Evolutionary conservation across 2,329 filamentous ascomycete species (phyloP).

Genomic region (Paraphaeosphaeria sporulosa): DNA sequence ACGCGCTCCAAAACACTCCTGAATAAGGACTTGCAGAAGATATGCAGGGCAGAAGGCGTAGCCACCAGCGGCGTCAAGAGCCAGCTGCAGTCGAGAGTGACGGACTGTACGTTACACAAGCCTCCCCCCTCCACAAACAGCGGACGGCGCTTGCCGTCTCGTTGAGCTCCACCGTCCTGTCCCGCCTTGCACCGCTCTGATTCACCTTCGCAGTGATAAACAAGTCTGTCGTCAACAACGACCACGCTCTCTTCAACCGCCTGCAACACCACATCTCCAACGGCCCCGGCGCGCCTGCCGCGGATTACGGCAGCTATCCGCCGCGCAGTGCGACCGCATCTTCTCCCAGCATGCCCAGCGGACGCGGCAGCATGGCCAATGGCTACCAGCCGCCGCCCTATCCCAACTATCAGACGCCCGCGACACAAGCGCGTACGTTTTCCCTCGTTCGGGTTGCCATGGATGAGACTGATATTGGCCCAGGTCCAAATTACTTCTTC

Average conservation of each 20-base stretch:
- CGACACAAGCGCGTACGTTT: conserved; percentile 27
- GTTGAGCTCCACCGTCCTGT: not conserved
- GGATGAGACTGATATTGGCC: not conserved
- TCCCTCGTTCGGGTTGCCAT: not conserved
- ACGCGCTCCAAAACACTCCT: conserved; percentile 63
- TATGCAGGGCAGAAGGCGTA: conserved; percentile 74
- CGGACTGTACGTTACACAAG: conserved; percentile 68
- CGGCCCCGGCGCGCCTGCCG: conserved; percentile 45
- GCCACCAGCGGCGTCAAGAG: conserved; percentile 85
- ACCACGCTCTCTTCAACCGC: conserved; percentile 47
- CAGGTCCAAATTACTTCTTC: conserved; percentile 58
- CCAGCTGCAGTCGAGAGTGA: conserved; percentile 79
- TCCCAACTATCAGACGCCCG: conserved; percentile 24
- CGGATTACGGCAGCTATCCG: conserved; percentile 27
- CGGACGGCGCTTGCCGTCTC: conserved; percentile 1
- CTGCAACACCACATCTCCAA: conserved; percentile 52
- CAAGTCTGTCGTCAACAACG: conserved; percentile 40
- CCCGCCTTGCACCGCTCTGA: conserved; percentile 4
- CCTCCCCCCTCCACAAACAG: conserved; percentile 3
- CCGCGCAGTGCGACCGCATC: conserved; percentile 24
- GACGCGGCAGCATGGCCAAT: conserved; percentile 33
- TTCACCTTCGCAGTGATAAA: conserved; percentile 46
- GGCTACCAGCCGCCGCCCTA: conserved; percentile 24
- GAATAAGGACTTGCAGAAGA: conserved; percentile 74
- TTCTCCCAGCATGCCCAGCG: conserved; percentile 28